Conservation (phyloP, 192 early-diverging fungal species). For the Pilobolus umbonatus region DNA sequence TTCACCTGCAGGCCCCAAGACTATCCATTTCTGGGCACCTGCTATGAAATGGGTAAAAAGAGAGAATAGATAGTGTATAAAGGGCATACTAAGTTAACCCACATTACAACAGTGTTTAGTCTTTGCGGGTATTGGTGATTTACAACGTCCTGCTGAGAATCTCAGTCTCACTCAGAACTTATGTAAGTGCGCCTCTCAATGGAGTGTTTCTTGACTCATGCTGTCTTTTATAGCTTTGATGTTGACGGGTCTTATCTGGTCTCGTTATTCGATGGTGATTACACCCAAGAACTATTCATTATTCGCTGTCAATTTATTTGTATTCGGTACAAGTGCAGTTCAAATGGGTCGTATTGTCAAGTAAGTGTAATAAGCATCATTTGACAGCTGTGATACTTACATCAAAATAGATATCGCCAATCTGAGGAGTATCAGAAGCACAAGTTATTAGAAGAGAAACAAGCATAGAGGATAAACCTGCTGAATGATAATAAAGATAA, state of each 20-base stretch:
- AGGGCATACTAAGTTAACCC: neutral
- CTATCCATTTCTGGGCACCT: constrained; percentile 98
- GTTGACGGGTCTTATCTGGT: constrained; percentile 96
- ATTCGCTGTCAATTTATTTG: constrained; percentile 90
- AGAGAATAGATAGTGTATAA: neutral
- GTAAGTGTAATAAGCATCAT: constrained; percentile 37
- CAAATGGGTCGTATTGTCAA: constrained; percentile 79
- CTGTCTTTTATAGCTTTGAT: constrained; percentile 59
- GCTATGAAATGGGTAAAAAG: constrained; percentile 78
- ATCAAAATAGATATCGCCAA: constrained; percentile 30
- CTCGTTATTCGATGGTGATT: constrained; percentile 92
- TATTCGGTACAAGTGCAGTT: constrained; percentile 82
- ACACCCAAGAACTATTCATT: constrained; percentile 89
- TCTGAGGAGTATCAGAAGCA: constrained; percentile 39
- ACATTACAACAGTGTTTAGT: constrained; percentile 68
- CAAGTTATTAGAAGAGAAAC: neutral
- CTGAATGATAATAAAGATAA: neutral
- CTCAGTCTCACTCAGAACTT: constrained; percentile 79
- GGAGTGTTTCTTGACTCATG: neutral
- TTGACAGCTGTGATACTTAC: neutral
- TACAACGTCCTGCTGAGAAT: constrained; percentile 85
- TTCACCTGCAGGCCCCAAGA: constrained; percentile 83
- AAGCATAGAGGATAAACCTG: neutral
- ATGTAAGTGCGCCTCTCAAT: constrained; percentile 33
- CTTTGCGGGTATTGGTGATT: constrained; percentile 87